These are phyloP conservation scores for Pachysandra terminalis DNA, from an alignment of 164 flowering plant genomes.

Conservation along the genomic window DNA sequence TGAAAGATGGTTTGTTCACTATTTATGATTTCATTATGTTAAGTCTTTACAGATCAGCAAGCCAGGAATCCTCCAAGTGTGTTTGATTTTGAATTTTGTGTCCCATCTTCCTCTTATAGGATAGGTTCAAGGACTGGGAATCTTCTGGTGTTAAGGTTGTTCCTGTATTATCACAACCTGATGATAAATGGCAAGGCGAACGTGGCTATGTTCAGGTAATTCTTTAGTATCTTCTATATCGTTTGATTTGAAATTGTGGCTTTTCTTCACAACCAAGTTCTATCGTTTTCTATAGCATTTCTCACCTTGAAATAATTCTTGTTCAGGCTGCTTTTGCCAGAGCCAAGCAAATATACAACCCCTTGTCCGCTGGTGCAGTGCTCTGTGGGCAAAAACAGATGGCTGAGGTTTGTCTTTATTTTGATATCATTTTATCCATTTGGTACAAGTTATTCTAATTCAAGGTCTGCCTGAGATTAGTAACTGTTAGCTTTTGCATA, in stretches of 20 bases:
- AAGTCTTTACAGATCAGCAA: no score
- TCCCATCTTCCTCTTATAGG: conserved; percentile 37
- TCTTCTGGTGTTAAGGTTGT: conserved; percentile 75
- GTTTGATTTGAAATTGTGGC: conserved; percentile 1
- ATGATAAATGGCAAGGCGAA: conserved; percentile 76
- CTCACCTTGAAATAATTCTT: conserved; percentile 6
- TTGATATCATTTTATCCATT: not conserved
- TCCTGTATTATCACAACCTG: conserved; percentile 87
- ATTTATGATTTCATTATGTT: conserved; percentile 4
- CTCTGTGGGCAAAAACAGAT: conserved; percentile 93
- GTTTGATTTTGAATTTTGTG: conserved; percentile 9
- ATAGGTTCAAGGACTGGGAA: conserved; percentile 89
- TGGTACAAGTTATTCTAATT: not conserved
- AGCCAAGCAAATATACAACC: conserved; percentile 45
- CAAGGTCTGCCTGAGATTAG: not conserved
- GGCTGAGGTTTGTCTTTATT: conserved; percentile 66
- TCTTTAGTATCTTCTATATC: not conserved
- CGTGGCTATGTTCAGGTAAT: conserved; percentile 90
- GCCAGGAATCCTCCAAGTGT: not conserved
- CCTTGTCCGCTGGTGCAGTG: conserved; percentile 66
- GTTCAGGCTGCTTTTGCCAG: conserved; percentile 79
- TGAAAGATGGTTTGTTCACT: conserved; percentile 8
- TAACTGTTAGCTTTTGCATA: no score
- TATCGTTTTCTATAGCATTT: not conserved
- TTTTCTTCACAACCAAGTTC: not conserved